Percentiles rank a stretch among this genome's conserved stretches.
phyloP scores from a whole-genome alignment of 257 asterid genomes.

The Osmanthus fragrans region DNA sequence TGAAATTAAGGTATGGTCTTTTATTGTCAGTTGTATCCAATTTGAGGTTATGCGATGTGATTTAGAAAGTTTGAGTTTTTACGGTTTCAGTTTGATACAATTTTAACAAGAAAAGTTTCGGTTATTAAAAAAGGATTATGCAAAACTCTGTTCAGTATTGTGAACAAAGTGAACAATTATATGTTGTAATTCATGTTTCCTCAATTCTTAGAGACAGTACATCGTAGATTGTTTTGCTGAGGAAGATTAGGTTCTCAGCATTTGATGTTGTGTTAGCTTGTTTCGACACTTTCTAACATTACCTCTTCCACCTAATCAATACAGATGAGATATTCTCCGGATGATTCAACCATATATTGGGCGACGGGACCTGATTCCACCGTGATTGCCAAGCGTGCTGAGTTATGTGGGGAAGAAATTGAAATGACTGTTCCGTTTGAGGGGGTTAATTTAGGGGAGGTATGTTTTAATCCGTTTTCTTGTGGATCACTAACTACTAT shows the following conservation, averaged over 20 bases:
- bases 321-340: slow-evolving; percentile 80
- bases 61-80: neutral
- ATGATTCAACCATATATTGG: slow-evolving; percentile 95
- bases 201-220: neutral
- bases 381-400: slow-evolving; percentile 73
- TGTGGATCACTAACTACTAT: neutral
- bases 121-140: neutral
- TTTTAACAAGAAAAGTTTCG: neutral
- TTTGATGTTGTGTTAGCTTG: neutral
- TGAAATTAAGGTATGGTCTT: slow-evolving; percentile 73
- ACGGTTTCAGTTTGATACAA: neutral
- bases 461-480: slow-evolving; percentile 25
- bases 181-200: slow-evolving; percentile 6
- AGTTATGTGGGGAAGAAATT: slow-evolving; percentile 69
- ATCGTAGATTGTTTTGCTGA: neutral
- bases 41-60: slow-evolving; percentile 8
- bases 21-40: slow-evolving; percentile 13
- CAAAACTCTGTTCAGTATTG: neutral
- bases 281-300: neutral
- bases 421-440: slow-evolving; percentile 95
- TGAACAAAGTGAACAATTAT: neutral
- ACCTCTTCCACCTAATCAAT: slow-evolving; percentile 19
- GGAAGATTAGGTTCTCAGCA: neutral
- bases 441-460: slow-evolving; percentile 88
- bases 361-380: slow-evolving; percentile 63